Evolutionary conservation across 371 early-diverging fungal species (phyloP).

Genomic region (Apophysomyces variabilis): DNA sequence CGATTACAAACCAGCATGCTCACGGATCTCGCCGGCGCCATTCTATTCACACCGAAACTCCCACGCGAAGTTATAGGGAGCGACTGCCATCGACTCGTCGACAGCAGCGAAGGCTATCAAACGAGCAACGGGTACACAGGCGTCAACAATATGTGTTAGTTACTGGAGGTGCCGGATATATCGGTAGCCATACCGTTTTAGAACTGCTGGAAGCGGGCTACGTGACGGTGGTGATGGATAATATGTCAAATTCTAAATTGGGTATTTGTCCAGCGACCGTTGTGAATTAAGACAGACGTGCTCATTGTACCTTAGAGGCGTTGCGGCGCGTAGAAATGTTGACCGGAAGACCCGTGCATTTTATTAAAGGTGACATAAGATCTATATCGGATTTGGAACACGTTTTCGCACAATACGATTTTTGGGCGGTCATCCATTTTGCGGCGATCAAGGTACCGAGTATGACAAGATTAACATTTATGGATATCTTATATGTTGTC

Average conservation of each 20-base stretch:
- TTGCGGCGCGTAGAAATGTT: conserved; percentile 49
- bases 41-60: not conserved
- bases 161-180: conserved; percentile 91
- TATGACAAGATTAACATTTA: not conserved
- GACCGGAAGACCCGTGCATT: conserved; percentile 44
- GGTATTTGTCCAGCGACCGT: conserved; percentile 26
- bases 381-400: conserved; percentile 47
- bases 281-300: not conserved
- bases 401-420: conserved; percentile 67
- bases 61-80: not conserved
- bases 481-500: too few species aligned
- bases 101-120: not conserved
- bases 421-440: conserved; percentile 88
- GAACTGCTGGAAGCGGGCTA: conserved; percentile 74
- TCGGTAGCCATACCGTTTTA: conserved; percentile 88
- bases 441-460: conserved; percentile 76
- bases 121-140: not conserved
- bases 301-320: conserved; percentile 38
- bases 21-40: conserved; percentile 6
- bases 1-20: not conserved
- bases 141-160: conserved; percentile 65
- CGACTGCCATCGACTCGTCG: not conserved
- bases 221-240: conserved; percentile 82
- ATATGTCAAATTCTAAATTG: conserved; percentile 68
- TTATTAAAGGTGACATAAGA: conserved; percentile 49